Base-by-base conservation (phyloP, 2,329 filamentous ascomycete species). In the Dactylellina drechsleri region DNA sequence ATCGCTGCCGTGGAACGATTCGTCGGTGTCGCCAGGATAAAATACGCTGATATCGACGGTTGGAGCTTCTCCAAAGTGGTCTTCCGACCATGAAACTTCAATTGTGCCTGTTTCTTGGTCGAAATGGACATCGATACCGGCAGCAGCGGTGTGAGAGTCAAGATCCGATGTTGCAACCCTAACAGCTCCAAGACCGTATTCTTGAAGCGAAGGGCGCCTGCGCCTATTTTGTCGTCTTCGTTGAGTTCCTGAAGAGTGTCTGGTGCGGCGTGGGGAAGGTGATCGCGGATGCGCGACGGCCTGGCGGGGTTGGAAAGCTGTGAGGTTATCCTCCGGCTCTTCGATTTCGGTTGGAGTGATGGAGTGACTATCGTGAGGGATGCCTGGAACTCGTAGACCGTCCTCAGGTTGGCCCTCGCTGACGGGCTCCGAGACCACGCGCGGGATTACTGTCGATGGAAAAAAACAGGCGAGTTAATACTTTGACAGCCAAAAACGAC, bases 341-440 rank as follows among this genome's bases (percentile, higher is more conserved):
- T 75, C 71, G 71, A 75, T 75, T 75, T 75, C 71, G 50, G 65
- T 68, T 12, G 71, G 71, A n/a, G 58, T 56, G 53, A 75, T 75
- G 10, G 64, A 75, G 41, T 68, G 49, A 26, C 64, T 59, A 20
- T 53, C 58, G 53, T 47, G 71, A 62, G 52, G 58, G 23, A 40
- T 49, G 28, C 59, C 45, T 65, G 58, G 64, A 60, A 64, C 58
- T 49, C 23, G 64, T 56, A 75, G 54, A 54, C 53, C 52, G 36
- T 65, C 54, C 58, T 56, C 64, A n/a, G 53, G 45, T 41, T 60
- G 36, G 31, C 41, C 71, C 45, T 75, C 64, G 45, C 56, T 59
- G 52, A 67, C 64, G 45, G 71, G 54, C 71, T 74, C 70, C 15
- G 66, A 60, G 43, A 56, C 61, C 71, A 57, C 71, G 59, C 64